phyloP scores from a whole-genome alignment of 1,139 yeast species.

The Taphrina communis region DNA sequence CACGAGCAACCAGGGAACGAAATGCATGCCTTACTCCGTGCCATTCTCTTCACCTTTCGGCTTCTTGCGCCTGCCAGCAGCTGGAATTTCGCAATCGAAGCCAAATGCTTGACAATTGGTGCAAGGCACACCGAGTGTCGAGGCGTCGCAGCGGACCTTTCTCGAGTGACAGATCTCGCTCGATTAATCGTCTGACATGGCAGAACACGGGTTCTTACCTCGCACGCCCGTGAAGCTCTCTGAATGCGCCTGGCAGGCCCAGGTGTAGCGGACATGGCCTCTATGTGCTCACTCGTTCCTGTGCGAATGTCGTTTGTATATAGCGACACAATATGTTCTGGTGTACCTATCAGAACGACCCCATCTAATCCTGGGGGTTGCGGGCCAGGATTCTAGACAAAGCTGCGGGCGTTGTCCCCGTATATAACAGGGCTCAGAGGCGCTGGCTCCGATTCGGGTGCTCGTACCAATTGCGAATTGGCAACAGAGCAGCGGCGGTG shows the following conservation, averaged over 20 bases:
- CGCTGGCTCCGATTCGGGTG: conserved; percentile 6
- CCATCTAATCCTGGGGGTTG: conserved; percentile 8
- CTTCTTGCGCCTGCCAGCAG: conserved; percentile 31
- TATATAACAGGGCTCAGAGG: neutral
- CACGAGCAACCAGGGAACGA: neutral
- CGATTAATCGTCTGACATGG: conserved; percentile 11
- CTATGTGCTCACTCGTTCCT: no score
- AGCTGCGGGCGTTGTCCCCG: neutral
- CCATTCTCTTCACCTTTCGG: conserved; percentile 18
- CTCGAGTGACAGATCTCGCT: conserved; percentile 37
- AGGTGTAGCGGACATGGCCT: conserved; percentile 14
- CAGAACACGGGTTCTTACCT: conserved; percentile 9
- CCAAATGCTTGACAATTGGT: conserved; percentile 42
- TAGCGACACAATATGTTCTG: neutral
- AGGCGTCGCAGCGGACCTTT: conserved; percentile 42
- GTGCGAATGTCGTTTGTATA: neutral
- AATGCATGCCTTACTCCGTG: neutral
- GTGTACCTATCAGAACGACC: neutral
- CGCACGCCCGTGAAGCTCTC: conserved; percentile 40
- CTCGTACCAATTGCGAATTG: conserved; percentile 3
- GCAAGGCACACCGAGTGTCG: conserved; percentile 40
- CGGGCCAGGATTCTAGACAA: conserved; percentile 4
- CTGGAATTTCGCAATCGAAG: conserved; percentile 35
- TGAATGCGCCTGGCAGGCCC: conserved; percentile 35
- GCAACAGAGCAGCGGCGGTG: neutral